A percentile compares a stretch with the other conserved stretches of the same genome.
Conservation (phyloP, 2,329 filamentous ascomycete species). For the Cadophora sp. region DNA sequence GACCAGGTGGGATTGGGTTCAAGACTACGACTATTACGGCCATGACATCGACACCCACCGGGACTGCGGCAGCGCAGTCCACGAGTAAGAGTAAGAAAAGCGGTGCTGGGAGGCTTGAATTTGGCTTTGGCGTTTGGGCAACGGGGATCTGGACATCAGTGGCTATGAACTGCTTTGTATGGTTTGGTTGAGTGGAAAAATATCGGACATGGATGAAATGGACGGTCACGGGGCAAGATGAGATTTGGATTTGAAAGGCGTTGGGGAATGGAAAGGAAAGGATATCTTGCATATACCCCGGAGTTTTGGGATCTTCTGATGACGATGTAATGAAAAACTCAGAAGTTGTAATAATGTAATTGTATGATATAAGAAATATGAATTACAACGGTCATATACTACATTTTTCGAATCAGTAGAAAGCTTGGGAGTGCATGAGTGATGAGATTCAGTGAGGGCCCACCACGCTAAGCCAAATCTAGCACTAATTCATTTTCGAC, state of each 20-base stretch:
- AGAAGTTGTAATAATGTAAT: conserved; percentile 9
- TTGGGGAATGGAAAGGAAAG: conserved; percentile 14
- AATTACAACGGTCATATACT: neutral
- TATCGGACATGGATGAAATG: neutral
- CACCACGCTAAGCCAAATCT: neutral
- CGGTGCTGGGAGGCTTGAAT: conserved; percentile 9
- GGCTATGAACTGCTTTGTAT: conserved; percentile 5
- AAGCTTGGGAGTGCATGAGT: neutral
- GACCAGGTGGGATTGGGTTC: conserved; percentile 41
- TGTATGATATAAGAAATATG: conserved; percentile 7
- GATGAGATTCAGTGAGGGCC: neutral
- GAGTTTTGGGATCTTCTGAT: conserved; percentile 13
- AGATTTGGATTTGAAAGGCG: neutral
- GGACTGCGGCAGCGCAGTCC: conserved; percentile 4
- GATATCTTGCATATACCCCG: conserved; percentile 18
- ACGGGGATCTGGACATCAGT: neutral
- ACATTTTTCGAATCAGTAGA: neutral
- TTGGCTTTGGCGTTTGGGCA: conserved; percentile 17
- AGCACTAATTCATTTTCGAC: conserved; percentile 8
- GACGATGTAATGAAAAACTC: conserved; percentile 8
- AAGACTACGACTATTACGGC: conserved; percentile 38
- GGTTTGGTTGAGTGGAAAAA: conserved; percentile 4
- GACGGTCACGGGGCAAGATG: neutral
- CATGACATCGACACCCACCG: conserved; percentile 22
- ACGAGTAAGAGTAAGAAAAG: conserved; percentile 23